Conservation (phyloP, 352 stramenopile species). For the Globisporangium heterothallicum region DNA sequence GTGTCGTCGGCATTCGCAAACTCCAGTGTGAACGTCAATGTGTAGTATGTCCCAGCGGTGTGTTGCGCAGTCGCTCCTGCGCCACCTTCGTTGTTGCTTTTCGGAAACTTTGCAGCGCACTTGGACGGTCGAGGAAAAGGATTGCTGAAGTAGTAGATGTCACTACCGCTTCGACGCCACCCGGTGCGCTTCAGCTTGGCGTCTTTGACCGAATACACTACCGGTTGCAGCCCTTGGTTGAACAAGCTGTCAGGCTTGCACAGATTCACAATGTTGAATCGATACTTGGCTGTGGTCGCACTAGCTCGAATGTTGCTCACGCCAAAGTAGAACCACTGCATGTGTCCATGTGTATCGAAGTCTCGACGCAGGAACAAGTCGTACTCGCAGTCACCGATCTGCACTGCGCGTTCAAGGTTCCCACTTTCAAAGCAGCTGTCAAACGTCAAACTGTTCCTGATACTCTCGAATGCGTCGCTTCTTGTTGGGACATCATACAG, state of each 20-base stretch:
- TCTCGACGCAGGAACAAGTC: slow-evolving; percentile 87
- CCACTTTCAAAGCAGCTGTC: slow-evolving; percentile 91
- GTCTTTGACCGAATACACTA: slow-evolving; percentile 84
- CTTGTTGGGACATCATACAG: slow-evolving; percentile 37
- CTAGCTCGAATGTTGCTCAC: slow-evolving; percentile 63
- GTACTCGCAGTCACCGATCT: slow-evolving; percentile 84
- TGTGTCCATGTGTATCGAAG: slow-evolving; percentile 76
- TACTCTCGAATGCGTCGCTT: slow-evolving; percentile 15
- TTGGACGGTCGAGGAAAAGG: slow-evolving; percentile 30
- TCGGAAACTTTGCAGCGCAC: background rate
- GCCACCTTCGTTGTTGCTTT: slow-evolving; percentile 1
- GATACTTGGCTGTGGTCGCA: slow-evolving; percentile 33
- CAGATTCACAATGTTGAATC: slow-evolving; percentile 92
- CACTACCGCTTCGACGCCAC: slow-evolving; percentile 66
- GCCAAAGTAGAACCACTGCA: slow-evolving; percentile 95
- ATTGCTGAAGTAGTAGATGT: slow-evolving; percentile 88
- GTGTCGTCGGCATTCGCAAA: slow-evolving; percentile 80
- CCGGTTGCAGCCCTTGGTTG: slow-evolving; percentile 86
- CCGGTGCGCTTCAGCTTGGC: slow-evolving; percentile 42
- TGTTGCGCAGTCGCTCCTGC: background rate
- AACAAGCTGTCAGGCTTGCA: slow-evolving; percentile 91
- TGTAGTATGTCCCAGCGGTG: slow-evolving; percentile 56
- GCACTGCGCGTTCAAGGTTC: slow-evolving; percentile 84
- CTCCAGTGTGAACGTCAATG: slow-evolving; percentile 84
- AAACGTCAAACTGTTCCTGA: slow-evolving; percentile 65